Evolutionary conservation across 306 rosid genomes (phyloP).

Genomic region (Sesbania bispinosa): DNA sequence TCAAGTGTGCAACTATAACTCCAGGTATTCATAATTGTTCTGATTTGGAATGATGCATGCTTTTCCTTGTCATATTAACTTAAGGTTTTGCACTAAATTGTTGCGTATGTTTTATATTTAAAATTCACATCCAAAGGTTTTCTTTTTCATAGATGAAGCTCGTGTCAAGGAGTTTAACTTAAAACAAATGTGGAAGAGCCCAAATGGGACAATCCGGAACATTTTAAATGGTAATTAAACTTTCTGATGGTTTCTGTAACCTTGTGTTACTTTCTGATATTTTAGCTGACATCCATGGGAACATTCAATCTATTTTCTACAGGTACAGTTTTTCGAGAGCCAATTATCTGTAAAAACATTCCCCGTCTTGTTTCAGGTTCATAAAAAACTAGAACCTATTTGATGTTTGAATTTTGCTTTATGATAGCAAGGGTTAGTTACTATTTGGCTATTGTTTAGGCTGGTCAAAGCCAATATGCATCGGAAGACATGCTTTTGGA

Average conservation of each 20-base stretch:
- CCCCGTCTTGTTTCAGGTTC: slow-evolving; percentile 97
- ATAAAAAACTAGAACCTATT: not conserved
- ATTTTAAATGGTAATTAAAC: slow-evolving; percentile 75
- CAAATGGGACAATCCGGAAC: slow-evolving; percentile 96
- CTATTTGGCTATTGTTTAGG: slow-evolving; percentile 42
- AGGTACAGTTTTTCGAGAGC: slow-evolving; percentile 98
- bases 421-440: slow-evolving; percentile 11
- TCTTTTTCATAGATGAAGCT: slow-evolving; percentile 62
- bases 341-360: slow-evolving; percentile 83
- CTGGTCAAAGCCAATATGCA: slow-evolving; percentile 95
- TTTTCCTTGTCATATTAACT: not conserved
- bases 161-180: slow-evolving; percentile 82
- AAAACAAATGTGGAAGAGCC: slow-evolving; percentile 96
- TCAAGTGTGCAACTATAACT: slow-evolving; percentile 97
- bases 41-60: not conserved
- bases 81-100: not conserved
- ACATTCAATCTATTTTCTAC: slow-evolving; percentile 19
- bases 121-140: slow-evolving; percentile 28
- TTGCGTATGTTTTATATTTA: not conserved
- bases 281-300: not conserved
- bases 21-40: slow-evolving; percentile 60
- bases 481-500: slow-evolving; percentile 98
- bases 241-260: slow-evolving; percentile 18
- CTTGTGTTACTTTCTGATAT: slow-evolving; percentile 1
- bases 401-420: slow-evolving; percentile 2